Percentiles rank a stretch among this genome's conserved stretches.
Evolutionary conservation across 257 asterid genomes (phyloP).

Genomic region (Solanum infundibuliforme): DNA sequence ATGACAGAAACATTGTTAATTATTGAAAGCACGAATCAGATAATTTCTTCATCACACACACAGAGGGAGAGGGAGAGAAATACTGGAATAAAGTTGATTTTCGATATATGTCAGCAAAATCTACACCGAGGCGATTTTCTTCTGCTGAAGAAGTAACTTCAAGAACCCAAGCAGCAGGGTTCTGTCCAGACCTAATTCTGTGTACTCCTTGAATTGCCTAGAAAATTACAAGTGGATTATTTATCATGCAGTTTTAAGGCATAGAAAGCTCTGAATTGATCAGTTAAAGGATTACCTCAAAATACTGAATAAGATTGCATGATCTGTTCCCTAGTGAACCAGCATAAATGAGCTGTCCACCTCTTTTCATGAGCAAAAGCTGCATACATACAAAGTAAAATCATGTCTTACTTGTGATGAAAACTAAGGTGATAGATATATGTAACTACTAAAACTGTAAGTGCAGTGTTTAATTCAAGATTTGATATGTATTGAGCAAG

Average conservation of each 20-base stretch:
- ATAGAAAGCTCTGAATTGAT: neutral
- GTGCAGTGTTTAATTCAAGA: neutral
- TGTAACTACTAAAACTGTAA: neutral
- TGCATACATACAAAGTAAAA: slow-evolving; percentile 16
- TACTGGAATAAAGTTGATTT: slow-evolving; percentile 52
- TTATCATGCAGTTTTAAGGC: neutral
- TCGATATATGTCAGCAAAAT: slow-evolving; percentile 64
- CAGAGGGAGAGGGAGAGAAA: neutral
- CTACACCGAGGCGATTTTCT: slow-evolving; percentile 56
- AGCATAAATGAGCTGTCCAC: slow-evolving; percentile 81
- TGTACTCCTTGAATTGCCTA: slow-evolving; percentile 57
- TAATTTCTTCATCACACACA: neutral
- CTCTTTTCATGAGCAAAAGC: slow-evolving; percentile 80
- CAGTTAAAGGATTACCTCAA: slow-evolving; percentile 44
- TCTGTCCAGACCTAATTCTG: slow-evolving; percentile 57
- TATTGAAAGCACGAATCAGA: neutral
- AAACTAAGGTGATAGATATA: neutral
- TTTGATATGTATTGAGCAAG: neutral
- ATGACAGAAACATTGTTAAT: neutral
- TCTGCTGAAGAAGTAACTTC: slow-evolving; percentile 70
- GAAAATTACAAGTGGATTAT: neutral
- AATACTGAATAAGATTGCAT: slow-evolving; percentile 49
- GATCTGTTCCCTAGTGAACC: slow-evolving; percentile 88
- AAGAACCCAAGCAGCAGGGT: slow-evolving; percentile 92
- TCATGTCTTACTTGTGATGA: neutral